These are phyloP conservation scores for Vitis hybrid DNA, from an alignment of 177 flowering plant genomes.

Conservation along the genomic window DNA sequence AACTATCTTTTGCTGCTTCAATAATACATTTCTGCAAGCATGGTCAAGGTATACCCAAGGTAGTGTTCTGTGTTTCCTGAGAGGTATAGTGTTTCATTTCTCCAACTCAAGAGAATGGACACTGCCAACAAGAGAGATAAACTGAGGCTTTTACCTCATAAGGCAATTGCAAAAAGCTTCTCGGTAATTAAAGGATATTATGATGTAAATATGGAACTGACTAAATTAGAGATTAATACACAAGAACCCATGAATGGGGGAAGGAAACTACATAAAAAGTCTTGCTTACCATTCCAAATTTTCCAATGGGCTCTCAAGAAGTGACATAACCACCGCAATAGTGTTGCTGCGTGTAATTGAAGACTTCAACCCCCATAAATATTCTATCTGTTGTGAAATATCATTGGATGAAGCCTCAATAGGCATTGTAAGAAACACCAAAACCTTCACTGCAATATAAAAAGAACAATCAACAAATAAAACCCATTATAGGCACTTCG, in stretches of 20 bases:
- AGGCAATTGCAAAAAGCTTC: no score
- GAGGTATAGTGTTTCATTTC: no score
- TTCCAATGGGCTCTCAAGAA: slow-evolving; percentile 77
- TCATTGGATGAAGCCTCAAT: slow-evolving; percentile 69
- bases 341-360: slow-evolving; percentile 55
- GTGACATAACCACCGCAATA: slow-evolving; percentile 67
- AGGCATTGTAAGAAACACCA: slow-evolving; percentile 95
- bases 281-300: slow-evolving; percentile 68
- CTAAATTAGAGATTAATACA: not conserved
- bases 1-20: no score
- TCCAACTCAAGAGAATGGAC: no score
- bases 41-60: no score
- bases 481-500: not conserved
- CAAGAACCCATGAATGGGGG: not conserved
- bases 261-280: not conserved
- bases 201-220: no score
- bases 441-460: slow-evolving; percentile 67
- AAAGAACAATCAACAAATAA: slow-evolving; percentile 2
- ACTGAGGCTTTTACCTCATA: no score
- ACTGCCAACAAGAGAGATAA: no score
- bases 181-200: no score
- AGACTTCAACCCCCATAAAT: slow-evolving; percentile 77
- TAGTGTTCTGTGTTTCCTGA: no score
- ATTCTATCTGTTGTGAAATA: slow-evolving; percentile 78
- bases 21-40: no score